These are phyloP conservation scores for Coemansia sp. DNA, from an alignment of 192 early-diverging fungal species.

Conservation along the genomic window DNA sequence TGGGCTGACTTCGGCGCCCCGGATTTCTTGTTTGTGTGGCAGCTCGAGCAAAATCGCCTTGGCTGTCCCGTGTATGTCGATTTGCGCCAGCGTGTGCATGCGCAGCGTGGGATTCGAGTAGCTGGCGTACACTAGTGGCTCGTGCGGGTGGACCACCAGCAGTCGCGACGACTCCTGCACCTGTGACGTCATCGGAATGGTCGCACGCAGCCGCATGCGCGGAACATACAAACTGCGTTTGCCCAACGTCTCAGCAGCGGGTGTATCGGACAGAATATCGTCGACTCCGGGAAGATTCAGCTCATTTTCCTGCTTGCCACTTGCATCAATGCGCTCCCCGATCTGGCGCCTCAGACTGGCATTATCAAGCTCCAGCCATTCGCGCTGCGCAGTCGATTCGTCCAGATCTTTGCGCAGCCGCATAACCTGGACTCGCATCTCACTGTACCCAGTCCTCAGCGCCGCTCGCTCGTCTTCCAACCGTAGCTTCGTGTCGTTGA, in stretches of 20 bases:
- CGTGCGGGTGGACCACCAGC: constrained; percentile 23
- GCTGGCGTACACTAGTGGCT: constrained; percentile 29
- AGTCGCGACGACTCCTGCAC: constrained; percentile 16
- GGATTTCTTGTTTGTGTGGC: constrained; percentile 31
- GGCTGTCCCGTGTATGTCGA: constrained; percentile 14
- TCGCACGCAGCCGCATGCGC: constrained; percentile 16
- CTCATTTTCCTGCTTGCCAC: not conserved
- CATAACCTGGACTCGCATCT: constrained; percentile 26
- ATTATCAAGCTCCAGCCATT: constrained; percentile 27
- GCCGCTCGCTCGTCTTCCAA: constrained; percentile 13
- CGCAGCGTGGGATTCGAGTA: constrained; percentile 2
- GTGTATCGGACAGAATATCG: no score
- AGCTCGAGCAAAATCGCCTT: constrained; percentile 10
- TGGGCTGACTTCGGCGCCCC: constrained; percentile 38
- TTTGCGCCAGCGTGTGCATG: constrained; percentile 22
- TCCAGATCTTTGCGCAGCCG: constrained; percentile 17
- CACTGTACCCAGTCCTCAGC: constrained; percentile 1
- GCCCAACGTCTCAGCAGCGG: no score
- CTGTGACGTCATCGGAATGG: constrained; percentile 8
- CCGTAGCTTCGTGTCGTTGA: not conserved
- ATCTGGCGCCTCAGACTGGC: not conserved
- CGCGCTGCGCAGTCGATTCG: not conserved
- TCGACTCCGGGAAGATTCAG: no score
- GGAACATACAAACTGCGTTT: constrained; percentile 6
- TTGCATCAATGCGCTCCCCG: not conserved